phyloP scores from a whole-genome alignment of 2,329 filamentous ascomycete genomes.

The Venturia pyrina region DNA sequence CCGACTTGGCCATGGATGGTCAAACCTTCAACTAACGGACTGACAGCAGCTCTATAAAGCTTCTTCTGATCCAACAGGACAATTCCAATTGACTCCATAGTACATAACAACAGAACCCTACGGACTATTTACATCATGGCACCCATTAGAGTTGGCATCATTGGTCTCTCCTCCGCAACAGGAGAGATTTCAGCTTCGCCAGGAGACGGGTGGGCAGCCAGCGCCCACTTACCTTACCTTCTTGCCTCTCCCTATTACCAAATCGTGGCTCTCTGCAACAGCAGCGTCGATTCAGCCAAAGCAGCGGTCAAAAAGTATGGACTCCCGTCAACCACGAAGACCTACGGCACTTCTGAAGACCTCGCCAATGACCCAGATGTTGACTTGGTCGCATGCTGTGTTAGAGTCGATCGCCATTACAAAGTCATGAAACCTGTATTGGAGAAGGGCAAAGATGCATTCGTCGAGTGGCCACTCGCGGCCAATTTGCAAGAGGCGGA shows the following conservation, averaged over 20 bases:
- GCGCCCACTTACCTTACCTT: conserved; percentile 30
- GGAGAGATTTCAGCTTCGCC: conserved; percentile 24
- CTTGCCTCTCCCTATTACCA: conserved; percentile 29
- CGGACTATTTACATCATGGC: conserved; percentile 16
- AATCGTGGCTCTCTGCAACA: conserved; percentile 42
- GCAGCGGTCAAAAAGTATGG: conserved; percentile 32
- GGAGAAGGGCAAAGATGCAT: conserved; percentile 37
- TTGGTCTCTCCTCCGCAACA: conserved; percentile 24
- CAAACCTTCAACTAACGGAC: neutral
- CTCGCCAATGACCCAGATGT: conserved; percentile 38
- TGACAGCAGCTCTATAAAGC: neutral
- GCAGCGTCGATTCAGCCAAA: conserved; percentile 31
- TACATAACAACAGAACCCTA: neutral
- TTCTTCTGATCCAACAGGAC: neutral
- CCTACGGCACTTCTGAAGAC: conserved; percentile 33
- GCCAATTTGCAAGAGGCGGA: conserved; percentile 31
- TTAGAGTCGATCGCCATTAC: conserved; percentile 36
- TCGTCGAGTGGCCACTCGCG: conserved; percentile 42
- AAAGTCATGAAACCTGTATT: conserved; percentile 32
- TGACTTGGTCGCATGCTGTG: conserved; percentile 38
- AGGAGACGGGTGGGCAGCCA: conserved; percentile 6
- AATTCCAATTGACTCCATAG: neutral
- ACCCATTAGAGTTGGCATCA: conserved; percentile 23
- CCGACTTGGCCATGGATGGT: neutral
- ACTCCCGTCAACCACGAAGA: conserved; percentile 29